Conservation (phyloP, 305 asterid genomes). For the Caryopteris hybrid region DNA sequence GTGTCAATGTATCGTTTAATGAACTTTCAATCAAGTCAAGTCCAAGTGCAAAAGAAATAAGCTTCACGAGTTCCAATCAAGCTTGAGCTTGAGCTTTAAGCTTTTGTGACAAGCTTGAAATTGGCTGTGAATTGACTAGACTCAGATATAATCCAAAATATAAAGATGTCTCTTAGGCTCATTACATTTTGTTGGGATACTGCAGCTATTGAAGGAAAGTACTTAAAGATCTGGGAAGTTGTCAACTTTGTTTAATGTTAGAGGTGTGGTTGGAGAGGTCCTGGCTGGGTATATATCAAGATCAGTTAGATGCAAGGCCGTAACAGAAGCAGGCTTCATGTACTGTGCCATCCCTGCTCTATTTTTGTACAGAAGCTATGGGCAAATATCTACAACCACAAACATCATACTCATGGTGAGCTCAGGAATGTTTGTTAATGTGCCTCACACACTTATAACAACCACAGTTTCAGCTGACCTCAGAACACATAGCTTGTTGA, state of each 20-base stretch:
- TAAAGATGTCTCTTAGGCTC: background rate
- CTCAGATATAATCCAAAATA: no score
- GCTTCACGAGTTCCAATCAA: no score
- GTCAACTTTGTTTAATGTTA: slow-evolving; percentile 84
- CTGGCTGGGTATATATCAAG: slow-evolving; percentile 92
- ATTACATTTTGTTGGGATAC: background rate
- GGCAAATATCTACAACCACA: slow-evolving; percentile 62
- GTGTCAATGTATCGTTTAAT: no score
- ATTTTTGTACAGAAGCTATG: slow-evolving; percentile 71
- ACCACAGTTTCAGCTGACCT: slow-evolving; percentile 94
- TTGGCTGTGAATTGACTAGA: no score
- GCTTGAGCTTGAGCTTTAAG: no score
- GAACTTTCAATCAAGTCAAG: no score
- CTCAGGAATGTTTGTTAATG: slow-evolving; percentile 83
- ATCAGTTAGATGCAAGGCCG: slow-evolving; percentile 68
- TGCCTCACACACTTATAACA: slow-evolving; percentile 93
- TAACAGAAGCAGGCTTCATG: slow-evolving; percentile 94
- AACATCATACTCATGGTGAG: slow-evolving; percentile 72
- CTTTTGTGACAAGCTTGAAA: no score
- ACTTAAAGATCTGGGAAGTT: slow-evolving; percentile 75
- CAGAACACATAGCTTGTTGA: slow-evolving; percentile 90
- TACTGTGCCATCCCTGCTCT: slow-evolving; percentile 92
- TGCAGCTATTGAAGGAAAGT: slow-evolving; percentile 78
- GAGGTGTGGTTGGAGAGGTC: slow-evolving; percentile 92
- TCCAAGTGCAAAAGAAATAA: no score